Percentiles rank a stretch among this genome's conserved stretches.
phyloP scores from a whole-genome alignment of 352 stramenopile genomes.

The Globisporangium splendens region DNA sequence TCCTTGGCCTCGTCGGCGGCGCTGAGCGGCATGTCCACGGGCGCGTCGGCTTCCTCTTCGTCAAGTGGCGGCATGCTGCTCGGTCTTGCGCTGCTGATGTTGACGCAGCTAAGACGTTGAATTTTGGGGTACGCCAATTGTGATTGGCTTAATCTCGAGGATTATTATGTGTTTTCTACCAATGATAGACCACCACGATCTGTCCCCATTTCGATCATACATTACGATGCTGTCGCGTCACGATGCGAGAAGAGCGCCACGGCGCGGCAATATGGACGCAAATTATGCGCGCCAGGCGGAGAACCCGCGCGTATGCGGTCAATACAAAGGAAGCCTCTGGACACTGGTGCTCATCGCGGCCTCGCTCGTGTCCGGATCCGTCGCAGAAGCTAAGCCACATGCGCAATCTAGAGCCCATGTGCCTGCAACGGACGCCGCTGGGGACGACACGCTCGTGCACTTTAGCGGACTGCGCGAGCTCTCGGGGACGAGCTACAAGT shows the following conservation, averaged over 20 bases:
- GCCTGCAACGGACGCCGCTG: background rate
- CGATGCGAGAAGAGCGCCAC: too few relatives aligned
- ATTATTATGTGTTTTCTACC: too few relatives aligned
- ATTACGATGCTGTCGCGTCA: too few relatives aligned
- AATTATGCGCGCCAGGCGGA: background rate
- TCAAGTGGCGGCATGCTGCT: too few relatives aligned
- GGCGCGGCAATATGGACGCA: background rate
- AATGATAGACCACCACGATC: too few relatives aligned
- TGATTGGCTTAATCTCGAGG: too few relatives aligned
- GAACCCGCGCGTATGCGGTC: background rate
- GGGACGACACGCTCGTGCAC: slow-evolving; percentile 17
- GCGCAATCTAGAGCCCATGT: background rate
- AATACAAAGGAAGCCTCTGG: background rate
- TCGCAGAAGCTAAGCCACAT: background rate
- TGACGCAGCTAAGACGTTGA: too few relatives aligned
- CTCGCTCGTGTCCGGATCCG: background rate
- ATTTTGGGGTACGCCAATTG: too few relatives aligned
- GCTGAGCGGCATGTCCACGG: background rate
- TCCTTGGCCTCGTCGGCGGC: slow-evolving; percentile 54
- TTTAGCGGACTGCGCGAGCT: slow-evolving; percentile 60
- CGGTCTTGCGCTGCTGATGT: too few relatives aligned
- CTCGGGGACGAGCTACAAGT: slow-evolving; percentile 52
- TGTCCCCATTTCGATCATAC: too few relatives aligned
- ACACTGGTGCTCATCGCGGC: background rate
- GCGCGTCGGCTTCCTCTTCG: background rate